Evolutionary conservation across 257 asterid species (phyloP), one percentile per base, ranked within the genome.

Genomic region (Fraxinus americana): DNA sequence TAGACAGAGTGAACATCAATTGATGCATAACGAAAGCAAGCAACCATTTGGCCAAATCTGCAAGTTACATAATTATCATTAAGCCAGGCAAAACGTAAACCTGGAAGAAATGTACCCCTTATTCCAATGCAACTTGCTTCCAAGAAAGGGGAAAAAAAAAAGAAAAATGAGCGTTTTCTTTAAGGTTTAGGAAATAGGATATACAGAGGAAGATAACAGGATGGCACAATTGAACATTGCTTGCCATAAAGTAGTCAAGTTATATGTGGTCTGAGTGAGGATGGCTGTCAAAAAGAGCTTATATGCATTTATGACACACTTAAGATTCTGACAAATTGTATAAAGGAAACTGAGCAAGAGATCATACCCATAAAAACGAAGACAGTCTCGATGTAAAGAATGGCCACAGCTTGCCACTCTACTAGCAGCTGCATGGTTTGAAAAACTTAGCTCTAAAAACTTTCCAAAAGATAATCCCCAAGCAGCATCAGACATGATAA

Each of bases 381-480:
- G 97, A 83, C 99, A 95, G 82, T 95, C 99, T 85, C 99, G 84
- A 82, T 93, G 99, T 80, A 95, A 83, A 66, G 94, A 95, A 85
- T 95, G 99, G 70, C 99, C 99, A 70, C 99, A 95, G 90, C 97
- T 91, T 21, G 98, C 98, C 77, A 95, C 99, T 89, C 98, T 95
- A 79, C 98, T 95, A 17, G 98, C 99, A 77, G 98, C 99, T 27
- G 98, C 99, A 85, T 95, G 98, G 83, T 93, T 95, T 43, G 98
- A 95, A 84, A 95, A 95, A 82, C 99, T 95, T 79, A 95, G 94
- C 88, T 95, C 99, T 88, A 95, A 88, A 86, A 95, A 95, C 90
- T 95, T 95, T 77, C 99, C 99, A 36, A 95, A 89, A 71, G 99
- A 95, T 87, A 95, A 82, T 17, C 98, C 98, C 99, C 99, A 91